Evolutionary conservation across 108 stramenopile species (phyloP).

Genomic region (Aurantiochytrium sp.): DNA sequence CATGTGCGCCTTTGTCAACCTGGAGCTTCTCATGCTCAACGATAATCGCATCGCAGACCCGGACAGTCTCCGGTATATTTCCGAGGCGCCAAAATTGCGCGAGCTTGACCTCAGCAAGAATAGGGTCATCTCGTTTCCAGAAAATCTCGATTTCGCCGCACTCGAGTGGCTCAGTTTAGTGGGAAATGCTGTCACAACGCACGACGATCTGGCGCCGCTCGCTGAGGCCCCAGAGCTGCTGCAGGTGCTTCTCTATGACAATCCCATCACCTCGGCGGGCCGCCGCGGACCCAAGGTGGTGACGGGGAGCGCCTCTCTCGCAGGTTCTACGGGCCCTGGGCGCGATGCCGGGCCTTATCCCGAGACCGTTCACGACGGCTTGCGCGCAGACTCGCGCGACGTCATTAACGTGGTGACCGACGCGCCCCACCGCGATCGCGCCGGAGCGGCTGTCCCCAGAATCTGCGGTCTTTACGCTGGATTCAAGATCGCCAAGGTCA

Average conservation of each 20-base stretch:
- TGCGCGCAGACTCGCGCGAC: background rate
- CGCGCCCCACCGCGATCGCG: background rate
- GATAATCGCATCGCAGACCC: background rate
- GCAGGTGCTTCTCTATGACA: background rate
- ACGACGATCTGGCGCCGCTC: background rate
- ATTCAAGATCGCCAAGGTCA: background rate
- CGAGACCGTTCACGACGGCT: no score
- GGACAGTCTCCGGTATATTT: background rate
- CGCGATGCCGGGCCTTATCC: no score
- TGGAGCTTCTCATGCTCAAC: background rate
- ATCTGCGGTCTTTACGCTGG: background rate
- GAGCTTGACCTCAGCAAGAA: background rate
- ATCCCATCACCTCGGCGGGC: background rate
- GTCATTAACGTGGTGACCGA: conserved; percentile 6
- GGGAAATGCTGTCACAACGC: background rate
- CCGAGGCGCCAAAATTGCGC: background rate
- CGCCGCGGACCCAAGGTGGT: no score
- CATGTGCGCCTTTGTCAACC: background rate
- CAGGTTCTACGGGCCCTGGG: no score
- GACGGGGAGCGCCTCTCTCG: no score
- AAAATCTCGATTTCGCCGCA: background rate
- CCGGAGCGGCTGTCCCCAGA: background rate
- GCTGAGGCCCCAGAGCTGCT: background rate
- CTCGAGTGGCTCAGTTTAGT: conserved; percentile 26
- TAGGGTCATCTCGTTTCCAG: background rate